phyloP scores from a whole-genome alignment of 305 asterid genomes.

The Solanum hybrid region DNA sequence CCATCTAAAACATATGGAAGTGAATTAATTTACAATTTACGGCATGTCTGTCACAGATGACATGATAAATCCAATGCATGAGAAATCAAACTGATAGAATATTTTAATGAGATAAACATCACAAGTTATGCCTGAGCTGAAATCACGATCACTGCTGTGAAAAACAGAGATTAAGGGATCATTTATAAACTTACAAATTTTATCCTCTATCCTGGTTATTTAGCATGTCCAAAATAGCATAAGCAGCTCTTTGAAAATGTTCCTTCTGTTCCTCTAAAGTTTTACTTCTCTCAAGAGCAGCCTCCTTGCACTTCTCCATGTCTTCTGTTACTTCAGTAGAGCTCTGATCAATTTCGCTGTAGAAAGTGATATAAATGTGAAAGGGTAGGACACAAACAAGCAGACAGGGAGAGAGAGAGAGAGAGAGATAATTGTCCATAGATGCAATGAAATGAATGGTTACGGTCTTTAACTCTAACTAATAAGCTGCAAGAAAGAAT shows the following conservation, averaged over 20 bases:
- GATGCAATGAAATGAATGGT: background rate
- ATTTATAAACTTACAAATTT: conserved; percentile 23
- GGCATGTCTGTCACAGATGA: background rate
- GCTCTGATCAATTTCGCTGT: conserved; percentile 71
- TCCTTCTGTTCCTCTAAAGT: conserved; percentile 61
- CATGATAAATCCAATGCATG: background rate
- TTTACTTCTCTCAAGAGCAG: conserved; percentile 60
- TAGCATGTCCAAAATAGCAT: conserved; percentile 68
- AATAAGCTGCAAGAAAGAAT: background rate
- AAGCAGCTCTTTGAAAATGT: conserved; percentile 67
- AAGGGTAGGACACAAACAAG: background rate
- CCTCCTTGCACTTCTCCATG: conserved; percentile 55
- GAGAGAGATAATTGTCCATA: background rate
- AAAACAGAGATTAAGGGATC: background rate
- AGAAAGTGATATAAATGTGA: conserved; percentile 9
- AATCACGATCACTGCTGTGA: background rate
- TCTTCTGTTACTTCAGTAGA: conserved; percentile 62
- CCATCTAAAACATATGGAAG: background rate
- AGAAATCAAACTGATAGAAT: background rate
- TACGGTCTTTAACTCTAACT: background rate
- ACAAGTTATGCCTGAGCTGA: background rate
- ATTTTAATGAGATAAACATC: background rate
- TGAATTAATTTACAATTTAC: background rate
- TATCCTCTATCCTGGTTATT: conserved; percentile 32
- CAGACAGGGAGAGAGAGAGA: background rate